Conservation (phyloP, 257 asterid genomes). For the Solanum dulcamara region DNA sequence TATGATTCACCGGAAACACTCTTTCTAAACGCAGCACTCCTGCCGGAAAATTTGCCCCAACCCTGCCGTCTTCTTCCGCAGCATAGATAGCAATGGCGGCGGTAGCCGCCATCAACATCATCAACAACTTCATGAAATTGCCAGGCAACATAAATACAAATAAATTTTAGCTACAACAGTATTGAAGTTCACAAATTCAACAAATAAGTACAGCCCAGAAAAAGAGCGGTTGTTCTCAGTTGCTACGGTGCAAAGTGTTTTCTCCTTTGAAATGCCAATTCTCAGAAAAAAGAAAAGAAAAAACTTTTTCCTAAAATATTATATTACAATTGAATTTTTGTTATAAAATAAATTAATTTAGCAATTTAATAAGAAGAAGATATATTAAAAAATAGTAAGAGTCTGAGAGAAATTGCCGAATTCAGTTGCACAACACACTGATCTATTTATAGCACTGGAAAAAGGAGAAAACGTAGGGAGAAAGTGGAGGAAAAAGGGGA, state of each 20-base stretch:
- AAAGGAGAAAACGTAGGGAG: no score
- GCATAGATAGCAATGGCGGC: constrained; percentile 3
- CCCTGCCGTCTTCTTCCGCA: constrained; percentile 14
- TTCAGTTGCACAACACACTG: no score
- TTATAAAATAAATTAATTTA: no score
- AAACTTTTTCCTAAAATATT: no score
- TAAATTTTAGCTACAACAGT: background rate
- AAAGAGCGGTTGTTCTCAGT: no score
- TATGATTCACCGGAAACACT: constrained; percentile 39
- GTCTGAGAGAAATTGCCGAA: no score
- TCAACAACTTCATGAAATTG: constrained; percentile 10
- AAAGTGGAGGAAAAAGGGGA: no score
- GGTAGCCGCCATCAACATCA: constrained; percentile 15
- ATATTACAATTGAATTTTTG: background rate
- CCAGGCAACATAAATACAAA: constrained; percentile 20
- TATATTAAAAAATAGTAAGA: no score
- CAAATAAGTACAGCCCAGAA: background rate
- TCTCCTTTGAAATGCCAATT: no score
- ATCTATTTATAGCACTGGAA: no score
- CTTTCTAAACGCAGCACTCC: constrained; percentile 53
- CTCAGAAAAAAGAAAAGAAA: background rate
- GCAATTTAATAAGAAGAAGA: no score
- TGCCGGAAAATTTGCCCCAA: constrained; percentile 11
- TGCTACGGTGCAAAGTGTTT: no score
- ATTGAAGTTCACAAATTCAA: background rate